Evolutionary conservation across 2,329 filamentous ascomycete species (phyloP).

Genomic region (Zasmidium angulare): DNA sequence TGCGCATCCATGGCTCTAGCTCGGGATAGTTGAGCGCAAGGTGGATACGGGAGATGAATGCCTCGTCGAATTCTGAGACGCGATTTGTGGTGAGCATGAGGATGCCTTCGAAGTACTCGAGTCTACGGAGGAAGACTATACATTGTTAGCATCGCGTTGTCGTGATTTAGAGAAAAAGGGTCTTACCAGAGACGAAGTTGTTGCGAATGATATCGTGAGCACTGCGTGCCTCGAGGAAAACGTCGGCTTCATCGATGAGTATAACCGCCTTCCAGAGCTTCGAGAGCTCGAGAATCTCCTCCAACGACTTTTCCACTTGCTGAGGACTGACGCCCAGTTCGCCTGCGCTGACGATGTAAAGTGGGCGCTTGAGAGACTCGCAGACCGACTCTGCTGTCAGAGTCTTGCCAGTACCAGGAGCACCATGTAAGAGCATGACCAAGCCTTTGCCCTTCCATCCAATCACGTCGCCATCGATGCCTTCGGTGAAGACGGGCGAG

Average conservation of each 20-base stretch:
- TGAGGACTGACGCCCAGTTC: neutral
- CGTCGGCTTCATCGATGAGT: neutral
- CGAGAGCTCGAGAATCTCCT: constrained; percentile 2
- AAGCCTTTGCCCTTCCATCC: constrained; percentile 4
- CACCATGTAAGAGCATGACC: neutral
- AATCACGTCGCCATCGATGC: constrained; percentile 1
- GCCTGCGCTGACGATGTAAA: neutral
- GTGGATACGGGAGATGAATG: constrained; percentile 82
- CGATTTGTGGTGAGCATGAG: constrained; percentile 84
- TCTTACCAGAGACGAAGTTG: constrained; percentile 5
- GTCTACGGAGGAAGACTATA: constrained; percentile 15
- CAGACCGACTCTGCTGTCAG: constrained; percentile 52
- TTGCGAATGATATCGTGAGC: constrained; percentile 7
- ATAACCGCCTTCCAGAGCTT: constrained; percentile 1
- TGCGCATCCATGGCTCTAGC: constrained; percentile 65
- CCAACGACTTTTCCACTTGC: neutral
- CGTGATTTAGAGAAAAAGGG: neutral
- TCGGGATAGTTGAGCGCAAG: constrained; percentile 77
- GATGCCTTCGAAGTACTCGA: constrained; percentile 63
- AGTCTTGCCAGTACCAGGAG: constrained; percentile 56
- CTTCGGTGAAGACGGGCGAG: constrained; percentile 9
- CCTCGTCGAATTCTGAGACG: constrained; percentile 80
- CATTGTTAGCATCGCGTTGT: neutral
- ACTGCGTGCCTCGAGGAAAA: neutral
- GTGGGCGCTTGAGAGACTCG: constrained; percentile 30